Percentiles rank a stretch among this genome's conserved stretches.
Conservation (phyloP, 305 asterid genomes). For the Fraxinus dipetala region DNA sequence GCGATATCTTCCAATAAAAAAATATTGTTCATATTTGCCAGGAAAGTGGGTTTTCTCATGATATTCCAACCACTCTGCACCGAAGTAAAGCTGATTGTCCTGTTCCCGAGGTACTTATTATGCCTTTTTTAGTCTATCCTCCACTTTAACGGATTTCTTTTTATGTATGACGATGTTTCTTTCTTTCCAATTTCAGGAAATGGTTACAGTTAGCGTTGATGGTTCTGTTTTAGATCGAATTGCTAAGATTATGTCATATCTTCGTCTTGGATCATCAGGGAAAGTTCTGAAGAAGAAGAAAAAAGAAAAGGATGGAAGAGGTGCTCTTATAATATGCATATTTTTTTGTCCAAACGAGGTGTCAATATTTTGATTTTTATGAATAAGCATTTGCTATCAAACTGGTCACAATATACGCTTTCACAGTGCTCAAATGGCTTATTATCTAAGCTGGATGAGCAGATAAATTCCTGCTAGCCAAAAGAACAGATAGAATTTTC, state of each 20-base stretch:
- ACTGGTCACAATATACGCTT: not conserved
- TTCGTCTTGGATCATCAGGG: slow-evolving; percentile 98
- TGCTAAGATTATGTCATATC: slow-evolving; percentile 92
- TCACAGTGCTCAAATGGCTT: not conserved
- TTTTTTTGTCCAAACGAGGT: not conserved
- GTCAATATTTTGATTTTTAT: slow-evolving; percentile 11
- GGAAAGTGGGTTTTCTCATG: slow-evolving; percentile 85
- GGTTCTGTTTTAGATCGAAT: slow-evolving; percentile 93
- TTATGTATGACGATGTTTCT: not conserved
- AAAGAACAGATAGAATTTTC: not conserved
- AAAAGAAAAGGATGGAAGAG: slow-evolving; percentile 86
- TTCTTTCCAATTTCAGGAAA: slow-evolving; percentile 55
- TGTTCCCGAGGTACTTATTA: slow-evolving; percentile 69
- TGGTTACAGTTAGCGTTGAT: slow-evolving; percentile 94
- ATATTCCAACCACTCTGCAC: slow-evolving; percentile 94
- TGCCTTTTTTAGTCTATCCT: not conserved
- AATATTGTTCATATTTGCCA: slow-evolving; percentile 34
- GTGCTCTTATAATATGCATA: slow-evolving; percentile 31
- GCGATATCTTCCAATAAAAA: slow-evolving; percentile 2
- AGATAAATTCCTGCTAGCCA: not conserved
- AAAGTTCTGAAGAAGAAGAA: slow-evolving; percentile 96
- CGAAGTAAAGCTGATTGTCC: slow-evolving; percentile 99
- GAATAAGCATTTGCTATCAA: not conserved
- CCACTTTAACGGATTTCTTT: not conserved
- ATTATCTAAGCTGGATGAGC: not conserved